Evolutionary conservation across 106 monocot species (phyloP).

Genomic region (Vanilla planifolia): DNA sequence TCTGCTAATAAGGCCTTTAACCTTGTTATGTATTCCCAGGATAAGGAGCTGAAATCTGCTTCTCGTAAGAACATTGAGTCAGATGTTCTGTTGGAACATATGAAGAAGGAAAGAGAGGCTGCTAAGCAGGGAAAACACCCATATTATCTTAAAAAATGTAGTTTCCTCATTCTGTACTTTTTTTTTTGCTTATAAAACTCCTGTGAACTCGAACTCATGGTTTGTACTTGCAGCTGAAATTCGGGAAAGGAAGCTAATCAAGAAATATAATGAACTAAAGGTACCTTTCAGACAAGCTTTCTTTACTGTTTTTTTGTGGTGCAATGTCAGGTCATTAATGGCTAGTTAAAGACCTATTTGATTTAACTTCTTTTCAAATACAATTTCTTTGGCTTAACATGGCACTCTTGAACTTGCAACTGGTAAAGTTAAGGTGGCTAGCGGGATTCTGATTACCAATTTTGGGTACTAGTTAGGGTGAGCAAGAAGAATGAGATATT

Average conservation of each 20-base stretch:
- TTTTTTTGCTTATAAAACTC: conserved; percentile 4
- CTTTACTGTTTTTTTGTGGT: no score
- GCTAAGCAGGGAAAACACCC: conserved; percentile 79
- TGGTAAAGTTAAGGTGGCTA: no score
- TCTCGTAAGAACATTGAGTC: conserved; percentile 44
- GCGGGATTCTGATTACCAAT: no score
- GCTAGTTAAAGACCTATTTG: no score
- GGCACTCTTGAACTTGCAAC: no score
- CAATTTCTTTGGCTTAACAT: no score
- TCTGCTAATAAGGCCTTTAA: no score
- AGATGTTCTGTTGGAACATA: conserved; percentile 67
- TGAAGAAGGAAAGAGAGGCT: conserved; percentile 90
- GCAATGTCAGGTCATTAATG: no score
- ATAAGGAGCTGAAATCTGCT: conserved; percentile 69
- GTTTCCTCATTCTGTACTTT: conserved; percentile 14
- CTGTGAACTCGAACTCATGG: not conserved
- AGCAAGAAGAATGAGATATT: no score
- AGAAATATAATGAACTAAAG: conserved; percentile 89
- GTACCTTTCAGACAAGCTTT: conserved; percentile 40
- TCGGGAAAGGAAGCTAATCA: conserved; percentile 51
- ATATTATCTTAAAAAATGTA: conserved; percentile 98
- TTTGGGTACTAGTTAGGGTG: no score
- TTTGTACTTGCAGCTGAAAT: conserved; percentile 66
- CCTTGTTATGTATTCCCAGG: conserved; percentile 28
- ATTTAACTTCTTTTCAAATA: no score